These are phyloP conservation scores for Tanacetum coccineum DNA, from an alignment of 129 eudicot species.

Conservation along the genomic window DNA sequence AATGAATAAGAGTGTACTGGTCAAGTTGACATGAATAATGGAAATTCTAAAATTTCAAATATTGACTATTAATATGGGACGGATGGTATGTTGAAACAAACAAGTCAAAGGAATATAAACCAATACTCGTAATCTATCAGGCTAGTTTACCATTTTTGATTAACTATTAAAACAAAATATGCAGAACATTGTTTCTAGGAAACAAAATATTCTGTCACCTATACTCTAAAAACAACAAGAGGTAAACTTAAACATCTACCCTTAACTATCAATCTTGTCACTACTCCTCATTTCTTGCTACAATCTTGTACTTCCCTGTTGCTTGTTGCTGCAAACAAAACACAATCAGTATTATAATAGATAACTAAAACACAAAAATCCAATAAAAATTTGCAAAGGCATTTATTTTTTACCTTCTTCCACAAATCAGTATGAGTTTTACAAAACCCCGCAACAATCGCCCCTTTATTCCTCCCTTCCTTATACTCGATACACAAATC, in stretches of 20 bases:
- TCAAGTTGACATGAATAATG: too few relatives aligned
- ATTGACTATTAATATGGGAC: too few relatives aligned
- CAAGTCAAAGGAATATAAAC: too few relatives aligned
- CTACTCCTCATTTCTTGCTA: slow-evolving; percentile 55
- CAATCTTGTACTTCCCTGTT: slow-evolving; percentile 92
- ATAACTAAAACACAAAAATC: background rate
- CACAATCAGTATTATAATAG: background rate
- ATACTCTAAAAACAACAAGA: too few relatives aligned
- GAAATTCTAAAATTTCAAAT: too few relatives aligned
- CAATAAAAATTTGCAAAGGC: background rate
- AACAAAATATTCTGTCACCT: too few relatives aligned
- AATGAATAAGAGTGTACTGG: too few relatives aligned
- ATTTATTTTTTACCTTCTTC: slow-evolving; percentile 51
- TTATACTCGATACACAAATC: slow-evolving; percentile 76
- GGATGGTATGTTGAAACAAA: too few relatives aligned
- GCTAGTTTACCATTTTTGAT: too few relatives aligned
- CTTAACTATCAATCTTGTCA: slow-evolving; percentile 14
- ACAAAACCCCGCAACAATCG: slow-evolving; percentile 85
- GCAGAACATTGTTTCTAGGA: too few relatives aligned
- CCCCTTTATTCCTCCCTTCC: slow-evolving; percentile 58
- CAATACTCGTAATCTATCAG: too few relatives aligned
- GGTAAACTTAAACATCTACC: background rate
- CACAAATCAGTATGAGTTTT: slow-evolving; percentile 60
- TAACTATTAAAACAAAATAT: too few relatives aligned
- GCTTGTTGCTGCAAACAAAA: slow-evolving; percentile 78